Evolutionary conservation across 164 flowering plant species (phyloP).

Genomic region (Magnolia officinalis): DNA sequence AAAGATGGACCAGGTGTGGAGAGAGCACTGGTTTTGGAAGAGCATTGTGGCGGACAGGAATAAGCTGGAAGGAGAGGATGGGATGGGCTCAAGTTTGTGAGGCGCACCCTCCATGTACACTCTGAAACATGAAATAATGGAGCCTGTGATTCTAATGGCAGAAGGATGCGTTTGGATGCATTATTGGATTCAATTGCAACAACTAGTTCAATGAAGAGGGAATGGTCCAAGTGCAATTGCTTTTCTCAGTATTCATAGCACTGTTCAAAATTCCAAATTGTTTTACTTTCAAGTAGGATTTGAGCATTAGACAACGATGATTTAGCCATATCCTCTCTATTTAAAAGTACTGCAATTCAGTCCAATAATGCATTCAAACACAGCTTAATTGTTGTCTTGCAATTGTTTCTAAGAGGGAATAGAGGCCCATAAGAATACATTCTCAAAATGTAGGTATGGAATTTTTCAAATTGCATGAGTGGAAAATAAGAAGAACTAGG

Average conservation of each 20-base stretch:
- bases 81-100: not conserved
- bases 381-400: not conserved
- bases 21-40: conserved; percentile 27
- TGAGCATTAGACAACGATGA: not conserved
- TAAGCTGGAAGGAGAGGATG: not conserved
- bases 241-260: too few species aligned
- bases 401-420: not conserved
- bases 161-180: too few species aligned
- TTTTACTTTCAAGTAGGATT: too few species aligned
- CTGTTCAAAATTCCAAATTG: too few species aligned
- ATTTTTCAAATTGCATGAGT: too few species aligned
- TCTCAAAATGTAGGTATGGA: too few species aligned
- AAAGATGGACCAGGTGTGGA: conserved; percentile 25
- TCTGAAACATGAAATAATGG: too few species aligned
- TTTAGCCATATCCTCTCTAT: not conserved
- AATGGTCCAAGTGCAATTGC: too few species aligned
- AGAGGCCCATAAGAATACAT: too few species aligned
- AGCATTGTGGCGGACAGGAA: conserved; percentile 6
- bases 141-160: too few species aligned
- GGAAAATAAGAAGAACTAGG: not conserved
- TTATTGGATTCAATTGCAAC: too few species aligned
- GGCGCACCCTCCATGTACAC: not conserved
- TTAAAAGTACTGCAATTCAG: not conserved
- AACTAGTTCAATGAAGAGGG: too few species aligned
- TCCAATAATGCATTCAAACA: not conserved